phyloP scores from a whole-genome alignment of 192 early-diverging fungal species.

The Gryganskiella cystojenkinii region DNA sequence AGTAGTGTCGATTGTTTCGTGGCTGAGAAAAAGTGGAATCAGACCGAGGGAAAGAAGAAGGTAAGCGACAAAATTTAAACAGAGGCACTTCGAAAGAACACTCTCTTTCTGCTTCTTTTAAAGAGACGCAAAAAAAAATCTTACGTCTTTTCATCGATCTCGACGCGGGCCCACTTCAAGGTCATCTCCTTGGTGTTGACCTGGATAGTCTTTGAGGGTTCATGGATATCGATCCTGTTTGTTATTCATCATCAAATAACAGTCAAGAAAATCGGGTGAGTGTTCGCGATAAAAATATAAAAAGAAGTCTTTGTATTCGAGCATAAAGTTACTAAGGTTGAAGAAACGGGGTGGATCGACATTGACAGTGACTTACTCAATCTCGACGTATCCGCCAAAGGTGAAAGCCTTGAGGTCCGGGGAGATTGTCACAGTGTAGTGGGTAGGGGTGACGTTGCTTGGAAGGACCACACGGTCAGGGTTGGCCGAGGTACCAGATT shows the following conservation, averaged over 20 bases:
- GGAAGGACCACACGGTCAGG: conserved; percentile 82
- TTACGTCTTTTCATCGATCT: conserved; percentile 41
- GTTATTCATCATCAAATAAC: background rate
- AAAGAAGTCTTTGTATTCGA: too few species aligned
- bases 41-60: background rate
- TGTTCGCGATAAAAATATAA: too few species aligned
- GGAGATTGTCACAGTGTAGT: conserved; percentile 82
- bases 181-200: conserved; percentile 52
- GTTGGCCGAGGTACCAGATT: conserved; percentile 13
- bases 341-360: background rate
- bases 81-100: background rate
- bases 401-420: conserved; percentile 83
- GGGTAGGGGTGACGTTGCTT: conserved; percentile 80
- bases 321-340: too few species aligned
- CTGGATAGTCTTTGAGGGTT: conserved; percentile 43
- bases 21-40: conserved; percentile 6
- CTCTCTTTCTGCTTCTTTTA: background rate
- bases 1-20: conserved; percentile 51
- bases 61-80: background rate
- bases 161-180: conserved; percentile 27
- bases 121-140: background rate
- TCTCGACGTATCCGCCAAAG: conserved; percentile 80
- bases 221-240: conserved; percentile 27
- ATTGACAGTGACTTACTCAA: conserved; percentile 63
- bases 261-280: background rate